Base-by-base conservation (phyloP, 345 rosid species). In the Passiflora organensis region DNA sequence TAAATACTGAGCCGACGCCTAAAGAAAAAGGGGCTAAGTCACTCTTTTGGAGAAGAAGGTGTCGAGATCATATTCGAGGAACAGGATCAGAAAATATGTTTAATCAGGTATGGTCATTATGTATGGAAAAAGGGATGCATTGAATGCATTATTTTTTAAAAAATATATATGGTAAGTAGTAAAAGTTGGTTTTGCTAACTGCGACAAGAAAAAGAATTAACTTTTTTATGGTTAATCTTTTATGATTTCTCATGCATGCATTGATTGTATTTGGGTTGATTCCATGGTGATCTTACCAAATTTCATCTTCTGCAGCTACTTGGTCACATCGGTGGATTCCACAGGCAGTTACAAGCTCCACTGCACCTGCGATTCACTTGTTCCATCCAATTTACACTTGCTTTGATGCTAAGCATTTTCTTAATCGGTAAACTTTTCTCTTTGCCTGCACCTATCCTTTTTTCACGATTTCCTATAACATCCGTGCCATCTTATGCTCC, bases 361-460 rank as follows among this genome's bases (percentile, higher is more conserved):
- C 46, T 68, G 19, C 80, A 62, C 52, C 54, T 70, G 63, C 83
- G 65, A 48, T 60, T 69, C 64, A 67, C 76, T 56, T 70, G 86
- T 65, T 80, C 91, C 41, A 49, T 89, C 32, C 84, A 75, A 67
- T 68, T 82, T 63, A 73, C 72, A 61, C 86, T 89, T 51, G 80
- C 78, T 53, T 72, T 89, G 32, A 63, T 75, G 76, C 76, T 86
- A 51, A 76, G 82, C 19, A 67, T 89, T 65, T 79, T 86, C 70
- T 67, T 89, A 51, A 71, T 89, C 32, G 83, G 97, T 86, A 65
- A 80, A 83, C 60, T 58, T n/a, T n/a, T n/a, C n/a, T n/a, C 13
- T 39, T 23, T 45, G 58, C 52, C 32, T 18, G 36, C 59, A 36
- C 15, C 1, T 21, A 13, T 48, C 21, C 10, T 8, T 41, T 23